These are phyloP conservation scores for Candolleomyces aberdarensis DNA, from an alignment of 768 basidiomycete species.

Conservation along the genomic window DNA sequence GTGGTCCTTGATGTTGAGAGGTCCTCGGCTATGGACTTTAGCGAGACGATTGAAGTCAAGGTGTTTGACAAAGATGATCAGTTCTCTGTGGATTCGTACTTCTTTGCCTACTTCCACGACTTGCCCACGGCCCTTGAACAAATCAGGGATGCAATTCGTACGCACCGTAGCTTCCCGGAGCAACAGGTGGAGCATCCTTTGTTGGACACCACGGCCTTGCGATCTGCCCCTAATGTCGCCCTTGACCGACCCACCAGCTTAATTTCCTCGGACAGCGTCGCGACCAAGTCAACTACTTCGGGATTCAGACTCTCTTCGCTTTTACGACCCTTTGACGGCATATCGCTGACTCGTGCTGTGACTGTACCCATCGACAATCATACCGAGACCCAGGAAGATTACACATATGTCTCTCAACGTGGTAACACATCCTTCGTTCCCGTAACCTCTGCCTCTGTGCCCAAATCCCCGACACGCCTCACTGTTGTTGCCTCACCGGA, in stretches of 20 bases:
- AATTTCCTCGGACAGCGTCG: conserved; percentile 27
- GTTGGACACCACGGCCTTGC: conserved; percentile 58
- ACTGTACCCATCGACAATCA: conserved; percentile 19
- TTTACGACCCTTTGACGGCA: conserved; percentile 61
- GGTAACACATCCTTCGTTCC: conserved; percentile 60
- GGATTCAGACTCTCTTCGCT: conserved; percentile 64
- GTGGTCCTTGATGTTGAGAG: conserved; percentile 86
- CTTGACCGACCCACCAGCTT: conserved; percentile 38
- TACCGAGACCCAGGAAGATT: conserved; percentile 53
- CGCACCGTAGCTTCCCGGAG: conserved; percentile 41
- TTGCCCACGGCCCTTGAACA: conserved; percentile 72
- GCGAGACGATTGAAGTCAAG: conserved; percentile 93
- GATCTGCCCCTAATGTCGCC: conserved; percentile 34
- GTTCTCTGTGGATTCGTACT: conserved; percentile 81
- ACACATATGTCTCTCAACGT: conserved; percentile 66
- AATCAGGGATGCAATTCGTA: conserved; percentile 75
- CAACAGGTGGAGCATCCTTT: conserved; percentile 33
- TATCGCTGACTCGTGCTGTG: conserved; percentile 18
- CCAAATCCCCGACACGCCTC: conserved; percentile 19
- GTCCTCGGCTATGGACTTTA: conserved; percentile 89
- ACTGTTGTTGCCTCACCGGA: conserved; percentile 9
- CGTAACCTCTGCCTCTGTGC: conserved; percentile 48
- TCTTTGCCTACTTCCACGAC: conserved; percentile 93
- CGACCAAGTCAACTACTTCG: conserved; percentile 28
- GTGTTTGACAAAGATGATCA: conserved; percentile 81